Evolutionary conservation across 495 filamentous ascomycete genomes (phyloP).

Genomic region (Aspergillus haitiensis): DNA sequence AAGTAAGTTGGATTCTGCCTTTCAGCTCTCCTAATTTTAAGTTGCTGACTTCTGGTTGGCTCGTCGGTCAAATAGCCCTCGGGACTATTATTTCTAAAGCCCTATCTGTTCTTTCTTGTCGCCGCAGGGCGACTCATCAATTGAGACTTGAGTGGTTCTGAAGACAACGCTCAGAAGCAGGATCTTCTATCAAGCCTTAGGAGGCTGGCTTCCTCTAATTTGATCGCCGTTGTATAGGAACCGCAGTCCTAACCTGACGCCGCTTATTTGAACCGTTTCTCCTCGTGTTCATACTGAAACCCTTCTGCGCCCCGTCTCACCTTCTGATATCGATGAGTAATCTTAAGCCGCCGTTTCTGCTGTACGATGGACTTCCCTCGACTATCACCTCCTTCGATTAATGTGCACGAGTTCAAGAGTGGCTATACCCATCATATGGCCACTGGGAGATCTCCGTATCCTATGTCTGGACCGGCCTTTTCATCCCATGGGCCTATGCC

Average conservation of each 20-base stretch:
- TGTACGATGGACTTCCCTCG: conserved; percentile 59
- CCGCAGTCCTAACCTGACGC: not conserved
- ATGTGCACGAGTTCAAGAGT: conserved; percentile 52
- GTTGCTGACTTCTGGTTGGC: not conserved
- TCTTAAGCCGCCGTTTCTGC: conserved; percentile 13
- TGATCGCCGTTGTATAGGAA: conserved; percentile 6
- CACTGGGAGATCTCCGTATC: conserved; percentile 24
- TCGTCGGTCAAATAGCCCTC: not conserved
- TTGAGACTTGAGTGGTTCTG: not conserved
- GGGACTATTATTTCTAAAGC: conserved; percentile 2
- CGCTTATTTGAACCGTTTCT: conserved; percentile 8
- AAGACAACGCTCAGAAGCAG: conserved; percentile 22
- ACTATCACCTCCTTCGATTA: conserved; percentile 54
- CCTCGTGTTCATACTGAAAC: conserved; percentile 1
- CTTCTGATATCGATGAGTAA: conserved; percentile 20
- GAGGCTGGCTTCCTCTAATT: conserved; percentile 8
- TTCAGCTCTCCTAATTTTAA: not conserved
- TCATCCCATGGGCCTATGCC: conserved; percentile 54
- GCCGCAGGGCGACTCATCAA: conserved; percentile 2
- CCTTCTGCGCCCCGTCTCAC: conserved; percentile 6
- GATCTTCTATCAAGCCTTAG: conserved; percentile 20
- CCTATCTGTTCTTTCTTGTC: not conserved
- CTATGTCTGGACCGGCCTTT: conserved; percentile 37
- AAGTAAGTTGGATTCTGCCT: not conserved
- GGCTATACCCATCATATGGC: conserved; percentile 27